phyloP scores from a whole-genome alignment of 768 basidiomycete species.

The Collybia mongolica region DNA sequence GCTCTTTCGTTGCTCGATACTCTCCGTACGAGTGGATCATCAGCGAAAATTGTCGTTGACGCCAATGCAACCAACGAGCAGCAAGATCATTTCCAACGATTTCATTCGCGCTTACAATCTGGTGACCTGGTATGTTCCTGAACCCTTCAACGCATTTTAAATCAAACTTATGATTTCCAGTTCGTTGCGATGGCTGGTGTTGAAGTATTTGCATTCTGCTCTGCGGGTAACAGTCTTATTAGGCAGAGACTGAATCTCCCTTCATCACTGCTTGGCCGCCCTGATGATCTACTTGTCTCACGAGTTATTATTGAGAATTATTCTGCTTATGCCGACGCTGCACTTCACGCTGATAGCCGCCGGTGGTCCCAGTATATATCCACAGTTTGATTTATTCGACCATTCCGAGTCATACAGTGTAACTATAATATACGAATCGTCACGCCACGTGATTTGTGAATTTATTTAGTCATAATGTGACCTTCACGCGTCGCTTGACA shows the following conservation, averaged over 20 bases:
- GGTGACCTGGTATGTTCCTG: slow-evolving; percentile 52
- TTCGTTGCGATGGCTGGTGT: slow-evolving; percentile 54
- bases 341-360: slow-evolving; percentile 37
- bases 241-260: slow-evolving; percentile 52
- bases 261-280: slow-evolving; percentile 38
- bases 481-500: background rate
- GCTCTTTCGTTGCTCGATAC: slow-evolving; percentile 52
- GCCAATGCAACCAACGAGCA: slow-evolving; percentile 39
- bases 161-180: slow-evolving; percentile 27
- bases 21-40: slow-evolving; percentile 48
- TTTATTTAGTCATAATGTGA: background rate
- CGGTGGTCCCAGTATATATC: slow-evolving; percentile 27
- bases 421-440: slow-evolving; percentile 13
- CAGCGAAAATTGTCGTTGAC: slow-evolving; percentile 43
- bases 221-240: slow-evolving; percentile 46
- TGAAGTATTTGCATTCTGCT: slow-evolving; percentile 58
- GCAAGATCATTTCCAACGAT: slow-evolving; percentile 44
- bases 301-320: slow-evolving; percentile 59
- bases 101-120: slow-evolving; percentile 46
- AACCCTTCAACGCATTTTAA: background rate
- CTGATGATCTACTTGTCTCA: slow-evolving; percentile 48
- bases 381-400: background rate
- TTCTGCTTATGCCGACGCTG: slow-evolving; percentile 57
- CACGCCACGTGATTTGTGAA: slow-evolving; percentile 10
- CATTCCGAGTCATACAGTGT: background rate